These are phyloP conservation scores for Mycocentrospora acerina DNA, from an alignment of 2,329 filamentous ascomycete species.

Conservation along the genomic window DNA sequence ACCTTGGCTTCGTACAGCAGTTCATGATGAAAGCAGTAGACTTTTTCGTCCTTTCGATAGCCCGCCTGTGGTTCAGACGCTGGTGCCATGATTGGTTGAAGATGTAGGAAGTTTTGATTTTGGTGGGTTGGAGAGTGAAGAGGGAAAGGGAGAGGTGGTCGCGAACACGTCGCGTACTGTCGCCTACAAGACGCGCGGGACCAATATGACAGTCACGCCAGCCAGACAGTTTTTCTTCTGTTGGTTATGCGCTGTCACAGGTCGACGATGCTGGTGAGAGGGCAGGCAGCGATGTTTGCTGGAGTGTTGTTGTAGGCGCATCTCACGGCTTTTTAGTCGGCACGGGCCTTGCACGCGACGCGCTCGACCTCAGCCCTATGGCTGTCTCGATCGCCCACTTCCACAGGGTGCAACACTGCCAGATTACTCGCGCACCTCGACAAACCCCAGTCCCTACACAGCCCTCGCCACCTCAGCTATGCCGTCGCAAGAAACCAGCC, in stretches of 20 bases:
- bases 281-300: slow-evolving; percentile 9
- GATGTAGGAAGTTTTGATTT: slow-evolving; percentile 9
- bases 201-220: slow-evolving; percentile 5
- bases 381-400: slow-evolving; percentile 5
- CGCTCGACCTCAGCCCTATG: slow-evolving; percentile 17
- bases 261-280: slow-evolving; percentile 1
- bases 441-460: neutral
- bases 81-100: slow-evolving; percentile 50
- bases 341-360: slow-evolving; percentile 31
- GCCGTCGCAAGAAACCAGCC: slow-evolving; percentile 72
- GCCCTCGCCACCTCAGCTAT: slow-evolving; percentile 46
- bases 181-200: slow-evolving; percentile 6
- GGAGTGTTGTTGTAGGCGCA: slow-evolving; percentile 9
- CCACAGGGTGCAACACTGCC: slow-evolving; percentile 16
- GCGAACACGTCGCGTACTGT: slow-evolving; percentile 18
- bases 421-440: neutral
- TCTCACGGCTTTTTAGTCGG: slow-evolving; percentile 20
- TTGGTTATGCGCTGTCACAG: slow-evolving; percentile 2
- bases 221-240: slow-evolving; percentile 1
- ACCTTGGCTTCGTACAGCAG: slow-evolving; percentile 98
- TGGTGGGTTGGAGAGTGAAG: slow-evolving; percentile 13
- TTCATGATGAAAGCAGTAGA: slow-evolving; percentile 95
- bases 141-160: slow-evolving; percentile 13
- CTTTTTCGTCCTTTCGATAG: slow-evolving; percentile 79
- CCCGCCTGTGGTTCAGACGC: slow-evolving; percentile 54